A percentile compares a stretch with the other conserved stretches of the same genome.
These are phyloP conservation scores for Saccharomycopsis javanensis DNA, from an alignment of 805 yeast genomes.

Conservation along the genomic window DNA sequence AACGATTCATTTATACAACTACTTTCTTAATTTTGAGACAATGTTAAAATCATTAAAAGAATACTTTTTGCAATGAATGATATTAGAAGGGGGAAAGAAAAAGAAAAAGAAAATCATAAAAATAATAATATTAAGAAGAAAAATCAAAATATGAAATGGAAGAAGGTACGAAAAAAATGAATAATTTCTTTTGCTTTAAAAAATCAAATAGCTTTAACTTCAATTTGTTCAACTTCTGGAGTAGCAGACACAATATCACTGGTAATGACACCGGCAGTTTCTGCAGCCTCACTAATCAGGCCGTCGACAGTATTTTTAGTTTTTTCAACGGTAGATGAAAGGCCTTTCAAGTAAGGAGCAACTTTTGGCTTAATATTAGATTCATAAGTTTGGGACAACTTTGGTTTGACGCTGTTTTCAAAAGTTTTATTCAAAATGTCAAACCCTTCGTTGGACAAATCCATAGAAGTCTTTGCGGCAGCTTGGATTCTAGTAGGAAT, in stretches of 20 bases:
- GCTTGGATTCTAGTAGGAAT: conserved; percentile 25
- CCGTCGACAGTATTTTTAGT: conserved; percentile 22
- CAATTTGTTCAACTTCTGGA: neutral
- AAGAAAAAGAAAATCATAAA: no score
- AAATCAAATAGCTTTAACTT: neutral
- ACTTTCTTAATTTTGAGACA: no score
- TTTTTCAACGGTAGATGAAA: conserved; percentile 19
- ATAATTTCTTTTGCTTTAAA: neutral
- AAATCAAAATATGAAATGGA: no score
- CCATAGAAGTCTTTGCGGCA: conserved; percentile 30
- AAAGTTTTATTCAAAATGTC: conserved; percentile 13
- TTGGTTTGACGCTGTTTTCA: conserved; percentile 21
- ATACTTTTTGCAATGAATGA: neutral
- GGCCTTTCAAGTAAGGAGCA: conserved; percentile 20
- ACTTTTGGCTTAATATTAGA: conserved; percentile 26
- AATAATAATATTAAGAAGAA: no score
- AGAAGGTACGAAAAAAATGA: neutral
- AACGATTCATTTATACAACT: no score
- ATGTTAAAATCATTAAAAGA: no score
- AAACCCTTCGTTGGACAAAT: conserved; percentile 30
- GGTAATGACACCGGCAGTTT: conserved; percentile 1
- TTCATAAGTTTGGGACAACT: conserved; percentile 4
- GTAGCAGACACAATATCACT: neutral
- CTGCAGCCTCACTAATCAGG: conserved; percentile 20
- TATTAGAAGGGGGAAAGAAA: no score